phyloP scores from a whole-genome alignment of 169 alveolate species.

The Sarcocystis neurona region DNA sequence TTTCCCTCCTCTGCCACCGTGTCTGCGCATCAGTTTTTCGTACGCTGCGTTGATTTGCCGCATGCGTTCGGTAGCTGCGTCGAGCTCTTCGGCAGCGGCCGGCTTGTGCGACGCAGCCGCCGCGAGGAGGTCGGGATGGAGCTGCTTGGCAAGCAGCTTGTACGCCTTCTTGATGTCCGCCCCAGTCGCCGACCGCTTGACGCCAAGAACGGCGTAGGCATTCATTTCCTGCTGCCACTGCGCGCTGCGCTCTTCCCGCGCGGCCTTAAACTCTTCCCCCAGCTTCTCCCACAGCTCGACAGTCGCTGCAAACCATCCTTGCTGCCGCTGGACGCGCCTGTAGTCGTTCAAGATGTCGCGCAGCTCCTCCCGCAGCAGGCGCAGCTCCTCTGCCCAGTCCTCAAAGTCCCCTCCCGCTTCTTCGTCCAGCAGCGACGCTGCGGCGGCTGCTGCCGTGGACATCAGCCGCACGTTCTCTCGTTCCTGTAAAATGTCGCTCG shows the following conservation, averaged over 20 bases:
- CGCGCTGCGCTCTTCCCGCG: not conserved
- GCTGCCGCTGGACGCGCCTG: not conserved
- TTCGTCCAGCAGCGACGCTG: not conserved
- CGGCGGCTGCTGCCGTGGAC: not conserved
- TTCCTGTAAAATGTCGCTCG: no score
- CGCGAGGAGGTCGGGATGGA: conserved; percentile 32
- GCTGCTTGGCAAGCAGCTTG: not conserved
- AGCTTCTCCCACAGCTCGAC: not conserved
- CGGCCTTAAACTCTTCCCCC: not conserved
- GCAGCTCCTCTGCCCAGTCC: not conserved
- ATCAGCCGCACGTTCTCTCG: not conserved
- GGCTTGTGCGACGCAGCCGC: conserved; percentile 9
- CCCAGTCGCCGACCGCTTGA: not conserved
- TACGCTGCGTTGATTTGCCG: conserved; percentile 32
- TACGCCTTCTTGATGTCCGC: not conserved
- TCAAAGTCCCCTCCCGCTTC: not conserved
- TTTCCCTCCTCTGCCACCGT: conserved; percentile 31
- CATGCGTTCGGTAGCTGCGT: conserved; percentile 1
- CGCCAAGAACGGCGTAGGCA: conserved; percentile 1
- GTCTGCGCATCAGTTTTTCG: not conserved
- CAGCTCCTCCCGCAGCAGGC: not conserved
- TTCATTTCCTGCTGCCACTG: not conserved
- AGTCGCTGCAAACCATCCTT: not conserved
- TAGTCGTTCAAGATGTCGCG: not conserved
- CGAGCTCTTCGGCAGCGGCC: not conserved